Percentiles rank a stretch among this genome's conserved stretches.
These are phyloP conservation scores for Pseudogymnoascus sp. DNA, from an alignment of 2,329 filamentous ascomycete genomes.

Conservation along the genomic window DNA sequence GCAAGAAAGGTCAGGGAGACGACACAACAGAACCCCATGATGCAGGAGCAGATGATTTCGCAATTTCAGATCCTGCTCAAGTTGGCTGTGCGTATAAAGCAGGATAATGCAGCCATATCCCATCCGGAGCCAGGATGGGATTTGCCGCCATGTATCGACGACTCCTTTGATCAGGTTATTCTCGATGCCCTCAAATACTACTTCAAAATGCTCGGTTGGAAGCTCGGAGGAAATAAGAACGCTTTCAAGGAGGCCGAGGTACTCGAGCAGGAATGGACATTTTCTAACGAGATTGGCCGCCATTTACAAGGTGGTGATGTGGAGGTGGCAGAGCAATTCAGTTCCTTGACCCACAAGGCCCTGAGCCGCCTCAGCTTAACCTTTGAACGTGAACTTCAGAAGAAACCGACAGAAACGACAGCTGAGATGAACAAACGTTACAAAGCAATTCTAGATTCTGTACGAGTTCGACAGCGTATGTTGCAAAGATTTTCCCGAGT, in stretches of 20 bases:
- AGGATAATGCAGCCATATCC: conserved; percentile 75
- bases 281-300: conserved; percentile 86
- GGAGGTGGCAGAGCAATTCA: conserved; percentile 96
- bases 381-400: conserved; percentile 84
- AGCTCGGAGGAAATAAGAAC: conserved; percentile 94
- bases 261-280: conserved; percentile 95
- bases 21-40: conserved; percentile 81
- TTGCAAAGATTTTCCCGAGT: conserved; percentile 91
- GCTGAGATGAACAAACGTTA: conserved; percentile 94
- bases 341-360: conserved; percentile 85
- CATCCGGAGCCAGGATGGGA: conserved; percentile 90
- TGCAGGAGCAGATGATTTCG: conserved; percentile 95
- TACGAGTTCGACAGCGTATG: conserved; percentile 91
- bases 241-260: conserved; percentile 99
- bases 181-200: conserved; percentile 94
- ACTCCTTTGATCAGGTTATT: conserved; percentile 87
- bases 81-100: conserved; percentile 86
- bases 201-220: conserved; percentile 98
- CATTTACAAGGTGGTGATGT: conserved; percentile 91
- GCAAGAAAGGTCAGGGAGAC: conserved; percentile 94
- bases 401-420: conserved; percentile 73
- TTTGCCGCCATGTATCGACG: conserved; percentile 89
- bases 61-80: conserved; percentile 92
- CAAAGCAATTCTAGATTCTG: conserved; percentile 90
- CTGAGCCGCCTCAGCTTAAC: conserved; percentile 79